Conservation (phyloP, 768 basidiomycete genomes). For the Psilocybe azurescens region DNA sequence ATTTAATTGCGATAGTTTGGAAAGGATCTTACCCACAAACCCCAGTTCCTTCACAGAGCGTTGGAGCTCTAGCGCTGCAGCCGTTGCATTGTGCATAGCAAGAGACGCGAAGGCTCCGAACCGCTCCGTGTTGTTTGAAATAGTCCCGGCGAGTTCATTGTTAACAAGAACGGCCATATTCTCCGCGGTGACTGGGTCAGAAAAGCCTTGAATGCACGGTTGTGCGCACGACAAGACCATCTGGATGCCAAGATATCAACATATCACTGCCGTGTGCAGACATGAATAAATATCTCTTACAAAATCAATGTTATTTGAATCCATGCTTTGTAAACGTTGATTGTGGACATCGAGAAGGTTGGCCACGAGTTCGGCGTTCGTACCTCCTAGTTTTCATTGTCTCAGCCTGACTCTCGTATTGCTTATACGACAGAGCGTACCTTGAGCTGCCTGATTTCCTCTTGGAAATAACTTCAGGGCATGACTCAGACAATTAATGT, state of each 20-base stretch:
- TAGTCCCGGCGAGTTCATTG: slow-evolving; percentile 39
- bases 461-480: background rate
- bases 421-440: background rate
- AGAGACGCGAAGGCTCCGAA: slow-evolving; percentile 49
- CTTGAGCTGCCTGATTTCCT: background rate
- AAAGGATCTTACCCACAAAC: slow-evolving; percentile 33
- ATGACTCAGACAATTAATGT: background rate
- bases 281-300: slow-evolving; percentile 21
- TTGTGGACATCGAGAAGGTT: slow-evolving; percentile 45
- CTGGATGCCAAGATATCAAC: slow-evolving; percentile 18
- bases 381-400: slow-evolving; percentile 27
- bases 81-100: slow-evolving; percentile 50
- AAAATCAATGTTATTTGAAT: slow-evolving; percentile 42
- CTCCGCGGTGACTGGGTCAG: slow-evolving; percentile 37
- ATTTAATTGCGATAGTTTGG: background rate
- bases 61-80: slow-evolving; percentile 42
- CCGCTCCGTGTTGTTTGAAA: slow-evolving; percentile 43
- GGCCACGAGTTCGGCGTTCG: slow-evolving; percentile 33
- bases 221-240: slow-evolving; percentile 44
- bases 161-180: slow-evolving; percentile 40
- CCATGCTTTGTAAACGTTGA: slow-evolving; percentile 40
- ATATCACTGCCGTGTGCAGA: no score
- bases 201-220: slow-evolving; percentile 45
- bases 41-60: slow-evolving; percentile 45
- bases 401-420: no score